phyloP scores from a whole-genome alignment of 352 stramenopile genomes.

The Phytophthora quininea region DNA sequence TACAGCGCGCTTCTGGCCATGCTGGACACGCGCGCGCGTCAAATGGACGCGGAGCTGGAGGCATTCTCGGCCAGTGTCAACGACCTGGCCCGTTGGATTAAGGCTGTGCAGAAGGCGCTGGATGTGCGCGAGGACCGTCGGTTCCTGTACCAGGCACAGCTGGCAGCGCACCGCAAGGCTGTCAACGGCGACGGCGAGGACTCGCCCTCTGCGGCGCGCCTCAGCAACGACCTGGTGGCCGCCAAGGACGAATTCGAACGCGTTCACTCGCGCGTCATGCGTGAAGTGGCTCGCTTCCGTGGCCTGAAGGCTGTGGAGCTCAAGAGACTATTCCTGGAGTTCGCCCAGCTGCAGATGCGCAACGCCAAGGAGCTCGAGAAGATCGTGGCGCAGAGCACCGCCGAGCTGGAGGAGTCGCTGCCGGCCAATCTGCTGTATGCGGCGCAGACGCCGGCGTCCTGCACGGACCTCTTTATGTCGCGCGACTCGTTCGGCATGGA shows the following conservation, averaged over 20 bases:
- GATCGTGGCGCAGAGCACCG: slow-evolving; percentile 49
- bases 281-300: slow-evolving; percentile 75
- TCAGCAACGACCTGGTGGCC: slow-evolving; percentile 59
- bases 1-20: slow-evolving; percentile 67
- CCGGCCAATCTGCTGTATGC: slow-evolving; percentile 47
- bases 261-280: slow-evolving; percentile 79
- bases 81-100: slow-evolving; percentile 78
- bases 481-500: slow-evolving; percentile 46
- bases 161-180: slow-evolving; percentile 49
- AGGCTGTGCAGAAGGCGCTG: slow-evolving; percentile 70
- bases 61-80: slow-evolving; percentile 68
- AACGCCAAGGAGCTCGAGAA: slow-evolving; percentile 58
- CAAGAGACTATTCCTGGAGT: slow-evolving; percentile 75
- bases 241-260: slow-evolving; percentile 80
- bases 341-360: slow-evolving; percentile 60
- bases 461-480: slow-evolving; percentile 44
- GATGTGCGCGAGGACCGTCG: slow-evolving; percentile 82
- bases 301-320: slow-evolving; percentile 77
- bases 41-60: slow-evolving; percentile 78
- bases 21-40: slow-evolving; percentile 75
- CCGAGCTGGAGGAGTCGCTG: slow-evolving; percentile 51
- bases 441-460: slow-evolving; percentile 37
- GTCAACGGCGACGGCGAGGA: slow-evolving; percentile 37
- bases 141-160: slow-evolving; percentile 78
- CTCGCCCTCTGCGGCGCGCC: slow-evolving; percentile 30